Conservation (phyloP, 257 asterid genomes). For the Scutellaria minor region DNA sequence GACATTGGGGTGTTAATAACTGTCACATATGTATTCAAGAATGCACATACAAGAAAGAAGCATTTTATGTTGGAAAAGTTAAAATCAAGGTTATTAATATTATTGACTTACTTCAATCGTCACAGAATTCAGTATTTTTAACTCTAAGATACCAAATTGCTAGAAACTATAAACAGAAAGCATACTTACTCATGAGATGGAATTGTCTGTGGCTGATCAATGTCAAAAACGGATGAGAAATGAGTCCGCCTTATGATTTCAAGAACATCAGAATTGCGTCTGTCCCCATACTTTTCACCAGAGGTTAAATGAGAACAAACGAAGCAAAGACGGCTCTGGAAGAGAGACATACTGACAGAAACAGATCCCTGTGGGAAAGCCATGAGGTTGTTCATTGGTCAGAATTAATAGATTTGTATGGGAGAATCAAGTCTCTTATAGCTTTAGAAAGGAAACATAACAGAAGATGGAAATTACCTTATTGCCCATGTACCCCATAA, state of each 20-base stretch:
- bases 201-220: slow-evolving; percentile 82
- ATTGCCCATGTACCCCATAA: slow-evolving; percentile 98
- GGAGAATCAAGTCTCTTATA: not conserved
- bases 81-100: too few species aligned
- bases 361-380: slow-evolving; percentile 86
- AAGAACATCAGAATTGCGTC: slow-evolving; percentile 79
- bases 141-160: too few species aligned
- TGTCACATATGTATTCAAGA: not conserved
- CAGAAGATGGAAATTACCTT: slow-evolving; percentile 59
- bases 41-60: not conserved
- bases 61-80: too few species aligned
- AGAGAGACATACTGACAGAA: slow-evolving; percentile 88
- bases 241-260: slow-evolving; percentile 82
- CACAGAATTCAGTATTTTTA: too few species aligned
- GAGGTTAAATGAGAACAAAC: slow-evolving; percentile 95
- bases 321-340: slow-evolving; percentile 83
- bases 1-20: slow-evolving; percentile 27
- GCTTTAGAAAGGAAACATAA: not conserved
- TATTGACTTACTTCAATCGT: too few species aligned
- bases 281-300: slow-evolving; percentile 74
- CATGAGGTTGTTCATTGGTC: slow-evolving; percentile 7
- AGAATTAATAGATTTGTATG: slow-evolving; percentile 7
- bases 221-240: slow-evolving; percentile 71
- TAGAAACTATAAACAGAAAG: not conserved
- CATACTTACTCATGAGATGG: slow-evolving; percentile 87